Base-by-base conservation (phyloP, 495 filamentous ascomycete genomes). In the Aspergillus wentii region DNA sequence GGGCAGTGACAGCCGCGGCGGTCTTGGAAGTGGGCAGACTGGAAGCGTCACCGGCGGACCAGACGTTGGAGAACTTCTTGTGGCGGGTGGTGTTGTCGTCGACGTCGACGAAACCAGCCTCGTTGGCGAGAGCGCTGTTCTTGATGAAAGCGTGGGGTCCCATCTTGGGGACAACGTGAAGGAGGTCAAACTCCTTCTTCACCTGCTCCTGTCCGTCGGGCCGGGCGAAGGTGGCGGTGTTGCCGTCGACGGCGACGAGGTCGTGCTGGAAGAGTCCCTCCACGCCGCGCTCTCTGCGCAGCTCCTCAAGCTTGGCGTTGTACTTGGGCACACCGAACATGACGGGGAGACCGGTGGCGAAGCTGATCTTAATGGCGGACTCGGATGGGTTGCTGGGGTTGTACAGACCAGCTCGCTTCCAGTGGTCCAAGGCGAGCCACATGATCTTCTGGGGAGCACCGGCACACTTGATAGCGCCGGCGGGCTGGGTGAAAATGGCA, bases 241-340 rank as follows among this genome's bases (percentile, higher is more conserved):
- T 75, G 17, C 77, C 76, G 30, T 83, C 69, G 14, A 83, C 56
- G 18, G 69, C 61, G n/a, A 80, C 56, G 3, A 85, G 71, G 48
- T 84, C 79, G 38, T 85, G 81, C 40, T 72, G 67, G 54, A 85
- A 85, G 14, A 83, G 58, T 0, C 75, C 80, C 49, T 82, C 78
- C 2, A 85, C 80, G 10, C 75, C 72, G 22, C 81, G 64, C 51
- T 83, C 66, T 56, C 75, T 57, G 21, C 81, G 78, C 48, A 85
- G 60, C 23, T 68, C 60, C 31, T 83, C 80, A 2, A 85, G 66
- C 13, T 61, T 66, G 14, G 73, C 72, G 44, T 66, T 78, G 51
- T 85, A 85, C 61, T 83, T 85, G 34, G 80, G 76, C 30, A 85
- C 79, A 23, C 74, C 79, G 43, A 85, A 85, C 81, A 85, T 85